phyloP scores from a whole-genome alignment of 345 rosid species.

The Erucastrum elatum region DNA sequence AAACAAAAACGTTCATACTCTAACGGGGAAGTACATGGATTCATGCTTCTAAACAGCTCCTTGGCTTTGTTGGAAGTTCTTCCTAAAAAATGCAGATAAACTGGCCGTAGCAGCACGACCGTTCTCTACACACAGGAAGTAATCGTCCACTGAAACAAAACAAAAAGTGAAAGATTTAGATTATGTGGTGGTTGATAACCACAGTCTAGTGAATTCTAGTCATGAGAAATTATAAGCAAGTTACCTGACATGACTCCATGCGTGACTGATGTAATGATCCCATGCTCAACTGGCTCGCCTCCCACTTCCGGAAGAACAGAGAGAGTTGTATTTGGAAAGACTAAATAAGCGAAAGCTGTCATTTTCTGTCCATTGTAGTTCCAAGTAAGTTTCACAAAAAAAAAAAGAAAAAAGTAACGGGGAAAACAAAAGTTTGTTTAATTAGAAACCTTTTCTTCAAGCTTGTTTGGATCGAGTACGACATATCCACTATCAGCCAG shows the following conservation, averaged over 20 bases:
- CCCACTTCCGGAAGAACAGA: conserved; percentile 59
- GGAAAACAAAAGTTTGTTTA: neutral
- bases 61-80: conserved; percentile 64
- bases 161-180: neutral
- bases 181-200: neutral
- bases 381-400: conserved; percentile 16
- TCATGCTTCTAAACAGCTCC: conserved; percentile 35
- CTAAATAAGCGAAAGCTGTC: conserved; percentile 78
- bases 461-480: conserved; percentile 78
- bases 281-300: conserved; percentile 68
- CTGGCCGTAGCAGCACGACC: conserved; percentile 70
- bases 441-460: conserved; percentile 83
- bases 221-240: conserved; percentile 3
- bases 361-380: conserved; percentile 54
- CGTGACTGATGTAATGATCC: conserved; percentile 79
- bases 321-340: conserved; percentile 69
- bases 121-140: conserved; percentile 62
- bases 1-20: conserved; percentile 4
- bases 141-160: conserved; percentile 64
- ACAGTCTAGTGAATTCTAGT: neutral
- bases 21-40: neutral
- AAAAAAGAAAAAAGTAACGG: neutral
- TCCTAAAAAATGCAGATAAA: conserved; percentile 74
- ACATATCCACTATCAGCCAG: conserved; percentile 59
- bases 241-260: conserved; percentile 81